Percentiles rank a stretch among this genome's conserved stretches.
Evolutionary conservation across 768 basidiomycete genomes (phyloP).

Genomic region (Auricularia sp.): DNA sequence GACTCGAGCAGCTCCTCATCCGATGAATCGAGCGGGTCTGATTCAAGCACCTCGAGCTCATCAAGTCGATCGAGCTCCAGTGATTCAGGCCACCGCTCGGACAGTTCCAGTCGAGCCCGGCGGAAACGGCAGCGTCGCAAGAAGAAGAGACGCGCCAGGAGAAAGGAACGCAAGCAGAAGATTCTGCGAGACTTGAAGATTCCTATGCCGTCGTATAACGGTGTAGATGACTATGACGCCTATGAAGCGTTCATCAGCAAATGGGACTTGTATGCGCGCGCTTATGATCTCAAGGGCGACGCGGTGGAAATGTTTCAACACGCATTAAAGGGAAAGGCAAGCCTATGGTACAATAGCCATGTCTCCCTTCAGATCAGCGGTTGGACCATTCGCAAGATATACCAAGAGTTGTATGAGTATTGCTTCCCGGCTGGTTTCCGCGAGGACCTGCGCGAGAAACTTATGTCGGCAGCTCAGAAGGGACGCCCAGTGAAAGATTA

Average conservation of each 20-base stretch:
- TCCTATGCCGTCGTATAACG: not conserved
- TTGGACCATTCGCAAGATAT: constrained; percentile 25
- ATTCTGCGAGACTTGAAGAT: too few species aligned
- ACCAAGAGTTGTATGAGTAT: constrained; percentile 25
- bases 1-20: too few species aligned
- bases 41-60: too few species aligned
- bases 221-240: not conserved
- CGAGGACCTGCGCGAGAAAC: constrained; percentile 17
- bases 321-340: constrained; percentile 24
- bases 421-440: constrained; percentile 27
- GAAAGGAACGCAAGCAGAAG: too few species aligned
- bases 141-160: too few species aligned
- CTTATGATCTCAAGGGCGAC: not conserved
- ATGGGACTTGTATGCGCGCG: not conserved
- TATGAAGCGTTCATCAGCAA: not conserved
- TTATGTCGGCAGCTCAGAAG: constrained; percentile 17
- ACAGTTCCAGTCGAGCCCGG: too few species aligned
- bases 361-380: constrained; percentile 17
- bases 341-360: constrained; percentile 24
- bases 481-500: constrained; percentile 22
- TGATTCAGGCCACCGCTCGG: too few species aligned
- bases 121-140: too few species aligned
- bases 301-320: not conserved
- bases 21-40: too few species aligned
- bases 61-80: too few species aligned